Base-by-base conservation (phyloP, 2,329 filamentous ascomycete genomes). In the Cladosporium sp. region DNA sequence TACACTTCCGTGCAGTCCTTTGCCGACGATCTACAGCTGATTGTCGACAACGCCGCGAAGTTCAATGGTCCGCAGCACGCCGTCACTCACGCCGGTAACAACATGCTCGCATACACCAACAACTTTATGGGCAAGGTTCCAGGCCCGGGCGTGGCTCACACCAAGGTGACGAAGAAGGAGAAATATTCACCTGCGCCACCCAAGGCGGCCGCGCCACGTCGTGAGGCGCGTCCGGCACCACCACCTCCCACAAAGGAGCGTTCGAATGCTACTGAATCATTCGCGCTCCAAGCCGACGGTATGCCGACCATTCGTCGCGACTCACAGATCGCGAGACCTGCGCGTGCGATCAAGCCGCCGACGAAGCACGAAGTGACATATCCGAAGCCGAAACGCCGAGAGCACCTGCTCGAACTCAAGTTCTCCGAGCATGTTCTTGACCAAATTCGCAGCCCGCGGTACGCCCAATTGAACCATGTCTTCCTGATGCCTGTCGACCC, bases 291-390 rank as follows among this genome's bases (percentile, higher is more conserved):
- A 28, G 87, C 92, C 1, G 88, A 92, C 71, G 92, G 92, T 1
- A 85, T 92, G 47, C 92, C 92, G 10, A 84, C 92, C 47, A 95
- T 95, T 69, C 90, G 95, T 64, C 90, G 94, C 24, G 92, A 96
- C 73, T 96, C 92, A 1, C 90, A 86, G 4, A 92, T 93, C 71
- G 90, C 89, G 65, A 88, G 95, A 61, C 93, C 94, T 12, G 97
- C 97, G 83, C 90, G 95, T 64, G 92, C 94, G 15, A 97, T 98
- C 65, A 92, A 97, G 73, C 91, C 93, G 10, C 93, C 95, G 0
- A 93, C 94, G 74, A 88, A 90, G 68, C 93, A 94, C 71, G 95
- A 98, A 75, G 85, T 97, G n/a, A 90, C 93, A 8, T 98, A 97
- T 76, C 87, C 89, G 21, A 92, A 93, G 75, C 92, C 92, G 12